phyloP scores from a whole-genome alignment of 2,329 filamentous ascomycete species.

The Coleophoma eucalyptorum region DNA sequence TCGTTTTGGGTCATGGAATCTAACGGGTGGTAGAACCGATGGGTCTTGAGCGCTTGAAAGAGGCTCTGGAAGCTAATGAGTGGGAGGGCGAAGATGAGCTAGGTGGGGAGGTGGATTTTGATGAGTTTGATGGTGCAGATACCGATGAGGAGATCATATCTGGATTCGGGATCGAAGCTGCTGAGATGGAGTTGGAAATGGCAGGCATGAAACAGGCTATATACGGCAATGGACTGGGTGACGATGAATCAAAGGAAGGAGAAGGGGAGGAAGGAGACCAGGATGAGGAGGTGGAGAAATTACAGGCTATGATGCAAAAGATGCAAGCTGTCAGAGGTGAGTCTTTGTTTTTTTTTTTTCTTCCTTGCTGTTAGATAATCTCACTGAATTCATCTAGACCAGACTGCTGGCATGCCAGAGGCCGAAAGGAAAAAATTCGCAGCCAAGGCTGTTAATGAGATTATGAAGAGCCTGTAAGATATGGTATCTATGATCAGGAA shows the following conservation, averaged over 20 bases:
- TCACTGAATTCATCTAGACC: slow-evolving; percentile 36
- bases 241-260: not conserved
- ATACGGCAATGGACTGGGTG: slow-evolving; percentile 11
- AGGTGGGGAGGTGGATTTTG: slow-evolving; percentile 30
- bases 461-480: slow-evolving; percentile 46
- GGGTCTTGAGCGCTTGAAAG: slow-evolving; percentile 53
- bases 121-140: slow-evolving; percentile 27
- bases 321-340: slow-evolving; percentile 49
- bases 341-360: slow-evolving; percentile 1
- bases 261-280: slow-evolving; percentile 18
- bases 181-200: slow-evolving; percentile 34
- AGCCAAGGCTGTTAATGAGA: slow-evolving; percentile 56
- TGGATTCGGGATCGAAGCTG: slow-evolving; percentile 25
- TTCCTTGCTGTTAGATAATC: not conserved
- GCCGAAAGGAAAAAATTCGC: slow-evolving; percentile 59
- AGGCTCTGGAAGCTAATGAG: slow-evolving; percentile 63
- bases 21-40: slow-evolving; percentile 42
- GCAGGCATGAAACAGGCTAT: slow-evolving; percentile 32
- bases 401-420: slow-evolving; percentile 54
- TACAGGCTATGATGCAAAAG: slow-evolving; percentile 62
- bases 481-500: no score
- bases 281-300: slow-evolving; percentile 43
- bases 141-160: slow-evolving; percentile 21
- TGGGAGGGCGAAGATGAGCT: slow-evolving; percentile 44
- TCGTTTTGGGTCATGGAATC: slow-evolving; percentile 1